Evolutionary conservation across 2,329 filamentous ascomycete genomes (phyloP), one percentile per base, ranked within the genome.

Genomic region (Neopestalotiopsis sp.): DNA sequence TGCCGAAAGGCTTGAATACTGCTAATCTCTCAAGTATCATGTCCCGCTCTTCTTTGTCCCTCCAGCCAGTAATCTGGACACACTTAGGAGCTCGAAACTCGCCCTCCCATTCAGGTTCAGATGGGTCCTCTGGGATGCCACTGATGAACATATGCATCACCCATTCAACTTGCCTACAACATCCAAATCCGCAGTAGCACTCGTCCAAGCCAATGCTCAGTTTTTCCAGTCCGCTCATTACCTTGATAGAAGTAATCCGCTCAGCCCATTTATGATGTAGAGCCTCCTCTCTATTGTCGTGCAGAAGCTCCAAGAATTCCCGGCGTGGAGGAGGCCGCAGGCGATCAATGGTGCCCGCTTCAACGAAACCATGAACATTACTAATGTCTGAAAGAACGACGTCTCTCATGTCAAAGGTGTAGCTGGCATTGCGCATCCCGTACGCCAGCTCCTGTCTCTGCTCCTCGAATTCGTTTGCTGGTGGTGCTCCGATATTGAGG

Each of bases 61-160:
- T n/a, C 62, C 62, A 65, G 20, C 62, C 62, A 24, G 10, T 17
- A 17, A 65, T 53, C 30, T 65, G 20, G 20, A 65, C 28, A 2
- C 49, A 13, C 38, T 49, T 45, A 20, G 62, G 62, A 28, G 57
- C 28, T 6, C 12, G 57, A 17, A 53, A n/a, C 14, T 53, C n/a
- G n/a, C 17, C n/a, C 45, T 17, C 20, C 45, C 45, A 53, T 53
- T 38, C 34, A 38, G 34, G 6, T 14, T 53, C 12, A 13, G 30
- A 10, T 40, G 32, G 34, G 6, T 13, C 14, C n/a, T 14, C 38
- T 28, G 24, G 24, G 34, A 45, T 14, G 6, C 30, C 38, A 28
- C 38, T 7, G 4, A 53, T 17, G 14, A 49, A 40, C 9, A 7
- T 20, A 24, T 14, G 5, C 7, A 38, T 5, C 9, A 65, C 62